phyloP scores from a whole-genome alignment of 176 grass and related monocot genomes.

The Musa acuminata region DNA sequence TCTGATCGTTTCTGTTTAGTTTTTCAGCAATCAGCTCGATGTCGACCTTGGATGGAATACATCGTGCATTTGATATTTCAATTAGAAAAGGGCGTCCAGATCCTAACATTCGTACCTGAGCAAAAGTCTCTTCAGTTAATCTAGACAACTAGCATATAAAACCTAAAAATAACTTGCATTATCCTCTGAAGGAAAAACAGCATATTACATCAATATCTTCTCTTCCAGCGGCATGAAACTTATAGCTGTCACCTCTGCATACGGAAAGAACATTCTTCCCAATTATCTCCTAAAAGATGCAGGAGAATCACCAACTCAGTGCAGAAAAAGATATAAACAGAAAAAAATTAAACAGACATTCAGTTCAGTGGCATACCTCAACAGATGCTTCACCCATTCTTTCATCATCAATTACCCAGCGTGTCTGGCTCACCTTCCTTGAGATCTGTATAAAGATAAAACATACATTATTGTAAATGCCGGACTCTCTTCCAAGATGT shows the following conservation, averaged over 20 bases:
- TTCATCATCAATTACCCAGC: constrained; percentile 99
- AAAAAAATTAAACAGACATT: background rate
- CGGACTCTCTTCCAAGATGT: constrained; percentile 2
- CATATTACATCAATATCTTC: constrained; percentile 90
- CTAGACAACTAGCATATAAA: background rate
- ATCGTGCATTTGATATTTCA: constrained; percentile 65
- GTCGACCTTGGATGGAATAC: constrained; percentile 48
- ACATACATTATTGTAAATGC: constrained; percentile 1
- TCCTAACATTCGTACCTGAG: constrained; percentile 91
- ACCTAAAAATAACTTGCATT: background rate
- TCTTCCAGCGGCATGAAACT: constrained; percentile 95
- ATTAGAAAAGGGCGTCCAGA: constrained; percentile 90
- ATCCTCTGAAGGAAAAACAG: constrained; percentile 19
- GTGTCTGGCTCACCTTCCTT: constrained; percentile 90
- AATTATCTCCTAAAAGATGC: constrained; percentile 59
- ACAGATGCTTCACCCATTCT: constrained; percentile 98
- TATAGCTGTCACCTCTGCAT: constrained; percentile 67
- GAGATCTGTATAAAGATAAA: constrained; percentile 49
- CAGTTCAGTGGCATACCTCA: constrained; percentile 38
- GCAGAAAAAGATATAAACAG: background rate
- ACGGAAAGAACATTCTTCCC: constrained; percentile 49
- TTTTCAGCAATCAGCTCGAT: constrained; percentile 66
- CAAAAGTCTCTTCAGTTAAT: constrained; percentile 20
- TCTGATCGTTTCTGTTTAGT: constrained; percentile 65
- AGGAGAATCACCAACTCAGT: background rate